Evolutionary conservation across 257 asterid species (phyloP).

Genomic region (Sherardia arvensis): DNA sequence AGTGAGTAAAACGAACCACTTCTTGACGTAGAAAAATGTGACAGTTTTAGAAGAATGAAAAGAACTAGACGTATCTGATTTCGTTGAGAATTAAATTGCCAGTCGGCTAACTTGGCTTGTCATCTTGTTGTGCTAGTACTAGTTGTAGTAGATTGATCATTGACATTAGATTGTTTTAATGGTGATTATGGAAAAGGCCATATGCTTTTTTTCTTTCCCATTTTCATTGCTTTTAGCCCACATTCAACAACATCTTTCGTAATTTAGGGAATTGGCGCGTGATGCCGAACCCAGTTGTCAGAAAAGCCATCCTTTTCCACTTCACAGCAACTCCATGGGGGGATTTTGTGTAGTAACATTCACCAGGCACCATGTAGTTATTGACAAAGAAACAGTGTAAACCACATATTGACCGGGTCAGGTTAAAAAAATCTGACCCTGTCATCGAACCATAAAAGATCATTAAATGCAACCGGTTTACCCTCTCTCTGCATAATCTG

Average conservation of each 20-base stretch:
- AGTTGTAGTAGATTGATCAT: constrained; percentile 3
- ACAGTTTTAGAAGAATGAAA: not conserved
- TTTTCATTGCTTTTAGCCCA: constrained; percentile 1
- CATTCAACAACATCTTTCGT: constrained; percentile 11
- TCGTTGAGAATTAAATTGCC: constrained; percentile 68
- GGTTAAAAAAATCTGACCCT: no score
- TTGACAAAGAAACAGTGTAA: not conserved
- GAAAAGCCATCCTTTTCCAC: not conserved
- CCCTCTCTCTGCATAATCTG: no score
- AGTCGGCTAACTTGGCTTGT: constrained; percentile 76
- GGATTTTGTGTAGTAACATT: not conserved
- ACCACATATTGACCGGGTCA: not conserved
- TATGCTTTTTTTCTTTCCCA: not conserved
- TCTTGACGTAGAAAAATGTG: not conserved
- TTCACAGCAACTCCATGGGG: constrained; percentile 6
- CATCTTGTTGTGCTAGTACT: constrained; percentile 9
- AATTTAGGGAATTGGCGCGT: constrained; percentile 9
- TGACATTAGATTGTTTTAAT: constrained; percentile 4
- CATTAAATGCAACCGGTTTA: no score
- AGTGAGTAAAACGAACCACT: not conserved
- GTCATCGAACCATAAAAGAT: no score
- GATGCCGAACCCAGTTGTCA: constrained; percentile 12
- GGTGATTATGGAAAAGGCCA: constrained; percentile 6
- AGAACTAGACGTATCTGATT: constrained; percentile 11
- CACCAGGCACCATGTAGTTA: not conserved